Base-by-base conservation (phyloP, 306 rosid species). In the Cucurbita moschata region DNA sequence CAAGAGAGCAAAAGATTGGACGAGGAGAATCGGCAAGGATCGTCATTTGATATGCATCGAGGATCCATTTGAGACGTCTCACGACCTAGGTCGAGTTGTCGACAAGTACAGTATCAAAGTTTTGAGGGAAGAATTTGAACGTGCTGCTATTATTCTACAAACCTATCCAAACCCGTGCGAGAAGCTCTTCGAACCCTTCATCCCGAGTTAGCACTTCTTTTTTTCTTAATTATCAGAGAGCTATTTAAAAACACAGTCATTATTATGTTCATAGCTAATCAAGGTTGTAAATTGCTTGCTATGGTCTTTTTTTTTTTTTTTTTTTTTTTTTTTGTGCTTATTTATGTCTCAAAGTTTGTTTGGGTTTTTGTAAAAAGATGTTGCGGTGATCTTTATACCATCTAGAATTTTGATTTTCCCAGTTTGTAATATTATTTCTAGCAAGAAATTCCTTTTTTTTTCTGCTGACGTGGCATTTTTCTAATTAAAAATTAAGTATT, bases 41-140 rank as follows among this genome's bases (percentile, higher is more conserved):
- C 87, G 97, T 0, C 99, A 94, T 82, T 74, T 94, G 84, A 94
- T 94, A 85, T 94, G 99, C 82, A 94, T 94, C 77, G 99, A 94
- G 84, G 97, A 94, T 79, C 99, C 99, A 3, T 94, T 94, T 71
- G 96, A 94, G 87, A 79, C 23, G 73, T 89, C 97, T 67, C 99
- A 94, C 75, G 99, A 94, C 81, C 83, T 94, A 19, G 99, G 99
- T 52, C 90, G 97, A 78, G 96, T 94, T 71, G 99, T 94, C 10
- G 99, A 94, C 75, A 94, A 87, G 84, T 65, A 46, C 63, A 94
- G 97, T 88, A 94, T 94, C 67, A 94, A 82, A 79, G 95, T 94
- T 78, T 82, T 94, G 67, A 83, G 97, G 49, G 99, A 90, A 83
- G 99, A 94, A 80, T 94, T 94, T 65, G 99, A 94, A 74, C 96